Evolutionary conservation across 768 basidiomycete species (phyloP), one percentile per base, ranked within the genome.

Genomic region (Sarcomyxa edulis): DNA sequence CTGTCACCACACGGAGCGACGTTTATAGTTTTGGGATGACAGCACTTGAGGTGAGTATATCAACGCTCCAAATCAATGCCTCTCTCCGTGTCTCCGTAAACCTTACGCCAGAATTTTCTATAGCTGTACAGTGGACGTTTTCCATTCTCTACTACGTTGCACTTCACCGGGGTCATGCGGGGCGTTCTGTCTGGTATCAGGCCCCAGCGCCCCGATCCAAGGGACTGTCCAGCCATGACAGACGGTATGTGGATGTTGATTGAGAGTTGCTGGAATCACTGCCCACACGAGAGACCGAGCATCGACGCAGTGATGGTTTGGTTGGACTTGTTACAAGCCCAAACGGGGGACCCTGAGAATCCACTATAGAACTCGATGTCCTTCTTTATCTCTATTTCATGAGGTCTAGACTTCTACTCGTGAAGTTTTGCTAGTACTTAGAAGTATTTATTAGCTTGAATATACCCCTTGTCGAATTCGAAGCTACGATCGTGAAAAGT

Each of bases 21-120:
- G 48, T 55, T 4, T 55, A 50, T 34, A 49, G 48, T 19, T 55
- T 58, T 35, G 54, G 46, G 5, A 54, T 55, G 49, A 51, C 52
- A 3, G 45, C 52, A 22, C 43, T 58, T 8, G 54, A 58, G 39
- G 56, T 58, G 18, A 31, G 37, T 2, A 16, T 10, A 9, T 7
- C 18, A n/a, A n/a, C n/a, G n/a, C n/a, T n/a, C n/a, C n/a, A n/a
- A n/a, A n/a, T n/a, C n/a, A n/a, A n/a, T n/a, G n/a, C n/a, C n/a
- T n/a, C n/a, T n/a, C n/a, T n/a, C 12, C 26, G 7, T 12, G 31
- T 7, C 18, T 28, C 14, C 22, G 2, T 20, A 7, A 14, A 15
- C 11, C 10, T 12, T 28, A 16, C 18, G 37, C 19, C 26, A 18
- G 35, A 4, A 12, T 38, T 38, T 2, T 14, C 27, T 2, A 18